phyloP scores from a whole-genome alignment of 2,329 filamentous ascomycete genomes.

The Cladosporium sp. region DNA sequence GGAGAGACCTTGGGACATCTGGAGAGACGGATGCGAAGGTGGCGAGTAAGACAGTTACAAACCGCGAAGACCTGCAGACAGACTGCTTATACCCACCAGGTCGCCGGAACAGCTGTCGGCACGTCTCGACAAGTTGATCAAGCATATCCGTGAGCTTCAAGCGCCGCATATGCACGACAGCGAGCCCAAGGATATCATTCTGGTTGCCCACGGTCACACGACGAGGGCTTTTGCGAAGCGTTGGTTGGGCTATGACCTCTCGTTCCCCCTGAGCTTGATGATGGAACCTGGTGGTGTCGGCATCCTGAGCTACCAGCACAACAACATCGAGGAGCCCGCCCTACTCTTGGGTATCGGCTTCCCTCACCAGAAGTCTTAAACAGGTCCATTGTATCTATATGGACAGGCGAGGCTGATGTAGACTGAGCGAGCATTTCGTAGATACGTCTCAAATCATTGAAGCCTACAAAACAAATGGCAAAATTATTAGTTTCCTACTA shows the following conservation, averaged over 20 bases:
- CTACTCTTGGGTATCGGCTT: conserved; percentile 74
- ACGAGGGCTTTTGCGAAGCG: conserved; percentile 79
- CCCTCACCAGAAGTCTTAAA: conserved; percentile 21
- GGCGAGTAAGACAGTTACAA: conserved; percentile 64
- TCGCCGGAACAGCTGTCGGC: conserved; percentile 64
- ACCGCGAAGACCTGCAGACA: neutral
- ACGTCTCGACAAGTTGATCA: conserved; percentile 69
- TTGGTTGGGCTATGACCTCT: conserved; percentile 66
- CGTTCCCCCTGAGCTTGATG: conserved; percentile 67
- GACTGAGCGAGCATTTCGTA: too few relatives aligned
- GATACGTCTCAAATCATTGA: too few relatives aligned
- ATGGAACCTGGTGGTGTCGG: conserved; percentile 82
- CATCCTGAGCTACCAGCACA: conserved; percentile 78
- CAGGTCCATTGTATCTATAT: too few relatives aligned
- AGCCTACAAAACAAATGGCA: too few relatives aligned
- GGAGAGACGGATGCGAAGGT: conserved; percentile 80
- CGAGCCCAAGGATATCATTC: conserved; percentile 59
- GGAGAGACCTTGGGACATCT: conserved; percentile 72
- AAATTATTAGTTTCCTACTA: neutral
- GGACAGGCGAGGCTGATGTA: too few relatives aligned
- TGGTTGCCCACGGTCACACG: conserved; percentile 84
- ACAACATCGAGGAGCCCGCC: conserved; percentile 72
- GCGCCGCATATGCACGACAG: conserved; percentile 41
- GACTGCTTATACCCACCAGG: conserved; percentile 37
- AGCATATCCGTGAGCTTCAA: conserved; percentile 63